phyloP scores from a whole-genome alignment of 805 yeast genomes.

The Cyberlindnera xishuangbannaensis region DNA sequence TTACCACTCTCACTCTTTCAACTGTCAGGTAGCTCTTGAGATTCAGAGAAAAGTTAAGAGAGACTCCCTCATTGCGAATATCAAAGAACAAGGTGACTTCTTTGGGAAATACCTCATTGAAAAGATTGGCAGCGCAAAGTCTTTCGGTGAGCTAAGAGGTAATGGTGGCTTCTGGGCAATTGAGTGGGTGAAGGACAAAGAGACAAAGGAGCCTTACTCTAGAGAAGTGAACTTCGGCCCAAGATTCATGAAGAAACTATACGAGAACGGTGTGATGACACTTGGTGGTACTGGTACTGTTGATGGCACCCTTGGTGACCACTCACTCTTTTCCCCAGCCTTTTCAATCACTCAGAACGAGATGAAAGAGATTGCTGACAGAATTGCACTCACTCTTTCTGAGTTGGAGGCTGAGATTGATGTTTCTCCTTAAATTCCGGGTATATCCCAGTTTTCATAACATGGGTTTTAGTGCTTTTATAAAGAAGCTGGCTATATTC shows the following conservation, averaged over 20 bases:
- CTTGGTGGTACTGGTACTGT: slow-evolving; percentile 37
- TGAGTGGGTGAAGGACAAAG: slow-evolving; percentile 43
- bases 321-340: slow-evolving; percentile 41
- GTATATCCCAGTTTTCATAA: too few relatives aligned
- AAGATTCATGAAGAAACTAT: slow-evolving; percentile 30
- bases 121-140: slow-evolving; percentile 26
- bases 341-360: slow-evolving; percentile 34
- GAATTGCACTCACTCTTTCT: slow-evolving; percentile 18
- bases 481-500: too few relatives aligned
- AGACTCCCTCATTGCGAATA: slow-evolving; percentile 34
- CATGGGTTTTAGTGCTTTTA: too few relatives aligned
- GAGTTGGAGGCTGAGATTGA: slow-evolving; percentile 18
- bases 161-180: slow-evolving; percentile 50
- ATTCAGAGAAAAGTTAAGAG: slow-evolving; percentile 37
- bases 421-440: too few relatives aligned
- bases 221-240: slow-evolving; percentile 25
- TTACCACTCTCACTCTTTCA: slow-evolving; percentile 41
- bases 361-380: slow-evolving; percentile 31
- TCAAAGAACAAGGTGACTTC: slow-evolving; percentile 37
- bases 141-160: slow-evolving; percentile 50
- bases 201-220: slow-evolving; percentile 41
- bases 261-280: slow-evolving; percentile 35
- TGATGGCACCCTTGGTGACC: slow-evolving; percentile 39
- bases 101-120: slow-evolving; percentile 32
- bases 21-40: slow-evolving; percentile 41